Percentiles rank a stretch among this genome's conserved stretches.
Evolutionary conservation across 208 protist species (phyloP).

Genomic region (Vickermania ingenoplastis): DNA sequence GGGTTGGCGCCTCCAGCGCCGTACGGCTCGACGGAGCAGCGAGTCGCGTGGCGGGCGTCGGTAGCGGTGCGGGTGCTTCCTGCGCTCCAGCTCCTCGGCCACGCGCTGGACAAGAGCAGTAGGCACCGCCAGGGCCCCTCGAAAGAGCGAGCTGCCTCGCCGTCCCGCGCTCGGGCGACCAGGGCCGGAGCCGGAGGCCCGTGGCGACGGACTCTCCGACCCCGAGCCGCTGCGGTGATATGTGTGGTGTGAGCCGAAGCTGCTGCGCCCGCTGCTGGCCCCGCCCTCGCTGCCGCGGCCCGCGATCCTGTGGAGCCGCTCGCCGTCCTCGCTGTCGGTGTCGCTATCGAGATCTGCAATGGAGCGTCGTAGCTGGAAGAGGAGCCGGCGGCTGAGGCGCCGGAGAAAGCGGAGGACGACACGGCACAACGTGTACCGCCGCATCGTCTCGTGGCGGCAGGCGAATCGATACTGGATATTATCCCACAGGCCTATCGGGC

Average conservation of each 20-base stretch:
- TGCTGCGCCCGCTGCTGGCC: background rate
- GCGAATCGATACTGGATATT: background rate
- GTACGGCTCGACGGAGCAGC: background rate
- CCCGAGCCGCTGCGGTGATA: too few species aligned
- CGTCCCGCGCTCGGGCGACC: too few species aligned
- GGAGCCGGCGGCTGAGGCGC: background rate
- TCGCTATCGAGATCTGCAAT: background rate
- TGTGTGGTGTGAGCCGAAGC: too few species aligned
- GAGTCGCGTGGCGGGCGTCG: background rate
- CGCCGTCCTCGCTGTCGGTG: background rate
- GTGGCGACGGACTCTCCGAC: background rate
- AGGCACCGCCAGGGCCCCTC: background rate
- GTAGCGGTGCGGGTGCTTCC: background rate
- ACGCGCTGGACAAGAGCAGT: background rate
- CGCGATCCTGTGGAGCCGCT: background rate
- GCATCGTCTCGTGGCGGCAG: background rate
- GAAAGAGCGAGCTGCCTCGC: background rate
- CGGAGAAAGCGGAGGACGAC: background rate
- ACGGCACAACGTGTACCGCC: background rate
- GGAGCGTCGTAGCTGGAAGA: background rate
- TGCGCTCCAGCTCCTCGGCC: background rate
- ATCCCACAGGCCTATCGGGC: background rate
- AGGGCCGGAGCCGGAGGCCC: background rate
- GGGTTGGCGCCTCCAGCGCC: background rate
- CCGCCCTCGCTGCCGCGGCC: background rate